Evolutionary conservation across 768 basidiomycete genomes (phyloP), one percentile per base, ranked within the genome.

Genomic region (Strobilomyces dryophilus): DNA sequence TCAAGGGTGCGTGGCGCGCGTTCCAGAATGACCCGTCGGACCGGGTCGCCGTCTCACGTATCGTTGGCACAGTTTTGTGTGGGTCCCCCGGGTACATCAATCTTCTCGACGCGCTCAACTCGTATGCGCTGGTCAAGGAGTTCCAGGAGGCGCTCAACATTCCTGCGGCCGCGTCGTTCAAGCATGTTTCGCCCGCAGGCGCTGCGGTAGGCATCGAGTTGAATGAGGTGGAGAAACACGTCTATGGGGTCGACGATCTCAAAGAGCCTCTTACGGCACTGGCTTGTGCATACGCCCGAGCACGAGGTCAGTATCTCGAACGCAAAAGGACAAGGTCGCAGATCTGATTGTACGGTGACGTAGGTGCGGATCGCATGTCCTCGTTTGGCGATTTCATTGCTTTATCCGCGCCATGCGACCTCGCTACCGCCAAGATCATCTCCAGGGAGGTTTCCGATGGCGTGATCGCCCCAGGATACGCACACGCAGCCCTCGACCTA

Each of bases 341-440:
- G 46, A 54, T 55, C 51, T 51, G 17, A 52, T 53, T 51, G 18
- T 21, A 8, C 17, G 44, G 24, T 57, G 29, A 51, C 58, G 7
- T 59, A 91, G 90, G 94, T 52, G 95, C 97, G 21, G 97, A 99
- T 69, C 85, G 97, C 49, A 99, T 99, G 97, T 98, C 95, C 1
- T 98, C 95, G 3, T 99, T 98, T 68, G 97, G 97, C 5, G 97
- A 99, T 74, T 99, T 98, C 69, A 95, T 99, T 62, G 97, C 94
- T 0, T 79, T 99, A 11, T 97, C 94, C 17, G 85, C 88, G 26
- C 83, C 86, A 18, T 97, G 95, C 73, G 97, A 99, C 67, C 76
- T 94, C 35, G 87, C 92, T 1, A 98, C 97, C 9, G 97, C 97
- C 40, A 86, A 84, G 58, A 95, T 99, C 68, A 97, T 99, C 66